These are phyloP conservation scores for Clavulina sp. DNA, from an alignment of 768 basidiomycete species.

Conservation along the genomic window DNA sequence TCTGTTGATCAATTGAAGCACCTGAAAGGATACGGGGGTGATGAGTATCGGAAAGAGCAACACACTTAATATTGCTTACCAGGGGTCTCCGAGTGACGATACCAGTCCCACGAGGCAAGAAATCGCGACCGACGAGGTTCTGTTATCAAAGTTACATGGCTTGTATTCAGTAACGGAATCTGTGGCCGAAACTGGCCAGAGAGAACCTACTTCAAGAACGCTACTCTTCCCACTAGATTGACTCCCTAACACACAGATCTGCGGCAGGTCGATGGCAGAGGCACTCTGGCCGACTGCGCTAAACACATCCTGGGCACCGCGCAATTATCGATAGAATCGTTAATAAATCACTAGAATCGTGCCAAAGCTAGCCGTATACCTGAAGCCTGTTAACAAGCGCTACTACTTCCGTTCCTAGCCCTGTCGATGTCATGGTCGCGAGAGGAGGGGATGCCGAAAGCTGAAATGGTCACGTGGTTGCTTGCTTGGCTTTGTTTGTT, in stretches of 20 bases:
- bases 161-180: not conserved
- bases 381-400: constrained; percentile 73
- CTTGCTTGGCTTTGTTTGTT: no score
- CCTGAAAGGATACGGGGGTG: not conserved
- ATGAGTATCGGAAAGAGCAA: not conserved
- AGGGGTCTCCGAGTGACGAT: constrained; percentile 95
- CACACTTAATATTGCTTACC: constrained; percentile 23
- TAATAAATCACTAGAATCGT: not conserved
- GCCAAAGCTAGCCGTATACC: constrained; percentile 7
- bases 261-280: constrained; percentile 71
- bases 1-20: not conserved
- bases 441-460: no score
- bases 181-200: not conserved
- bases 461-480: no score
- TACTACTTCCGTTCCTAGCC: constrained; percentile 71
- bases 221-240: constrained; percentile 75
- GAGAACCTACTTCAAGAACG: constrained; percentile 52
- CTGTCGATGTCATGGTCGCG: constrained; percentile 1
- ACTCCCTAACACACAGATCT: constrained; percentile 81
- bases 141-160: constrained; percentile 17
- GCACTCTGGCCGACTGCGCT: constrained; percentile 66
- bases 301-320: constrained; percentile 50
- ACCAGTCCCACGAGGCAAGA: constrained; percentile 95
- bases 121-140: constrained; percentile 98
- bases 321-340: not conserved